Percentiles rank a stretch among this genome's conserved stretches.
Conservation (phyloP, 129 eudicot species). For the Kitagawia praeruptora region DNA sequence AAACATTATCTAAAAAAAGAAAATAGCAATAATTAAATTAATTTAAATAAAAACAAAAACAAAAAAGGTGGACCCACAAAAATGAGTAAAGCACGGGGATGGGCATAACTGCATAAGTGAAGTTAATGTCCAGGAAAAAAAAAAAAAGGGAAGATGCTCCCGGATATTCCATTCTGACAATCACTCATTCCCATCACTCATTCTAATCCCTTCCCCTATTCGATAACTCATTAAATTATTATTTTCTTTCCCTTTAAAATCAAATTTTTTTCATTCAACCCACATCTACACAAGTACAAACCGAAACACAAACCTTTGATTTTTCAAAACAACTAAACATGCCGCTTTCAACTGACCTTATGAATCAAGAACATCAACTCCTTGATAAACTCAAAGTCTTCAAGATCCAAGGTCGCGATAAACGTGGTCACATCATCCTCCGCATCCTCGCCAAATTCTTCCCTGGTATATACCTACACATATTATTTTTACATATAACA, state of each 20-base stretch:
- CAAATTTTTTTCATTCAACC: not conserved
- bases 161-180: conserved; percentile 15
- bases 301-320: not conserved
- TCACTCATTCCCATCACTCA: not conserved
- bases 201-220: not conserved
- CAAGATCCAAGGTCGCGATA: conserved; percentile 35
- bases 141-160: conserved; percentile 10
- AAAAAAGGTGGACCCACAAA: not conserved
- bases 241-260: not conserved
- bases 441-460: conserved; percentile 33
- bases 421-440: conserved; percentile 22
- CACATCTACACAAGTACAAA: not conserved
- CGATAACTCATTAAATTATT: not conserved
- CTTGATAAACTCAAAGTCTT: conserved; percentile 22
- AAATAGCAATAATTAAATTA: not conserved
- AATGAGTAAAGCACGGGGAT: conserved; percentile 4
- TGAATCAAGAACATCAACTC: conserved; percentile 14
- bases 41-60: not conserved
- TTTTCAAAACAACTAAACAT: not conserved
- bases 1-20: not conserved
- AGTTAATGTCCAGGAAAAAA: not conserved
- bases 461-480: conserved; percentile 17
- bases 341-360: not conserved
- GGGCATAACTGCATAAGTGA: conserved; percentile 1
- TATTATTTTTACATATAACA: too few relatives aligned